Base-by-base conservation (phyloP, 2,329 filamentous ascomycete genomes). In the Monascus ruber region DNA sequence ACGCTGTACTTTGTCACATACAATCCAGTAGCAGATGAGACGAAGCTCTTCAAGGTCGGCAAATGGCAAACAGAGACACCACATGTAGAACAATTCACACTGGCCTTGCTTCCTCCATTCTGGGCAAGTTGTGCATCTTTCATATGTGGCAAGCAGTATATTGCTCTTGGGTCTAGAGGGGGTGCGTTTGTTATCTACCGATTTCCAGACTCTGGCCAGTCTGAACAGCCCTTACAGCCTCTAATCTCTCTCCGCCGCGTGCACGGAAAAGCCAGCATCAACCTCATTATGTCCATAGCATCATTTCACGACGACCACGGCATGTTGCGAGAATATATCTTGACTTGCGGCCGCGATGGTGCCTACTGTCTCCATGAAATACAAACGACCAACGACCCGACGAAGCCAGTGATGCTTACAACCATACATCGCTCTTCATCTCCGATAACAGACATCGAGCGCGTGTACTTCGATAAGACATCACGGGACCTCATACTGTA, bases 271-370 rank as follows among this genome's bases (percentile, higher is more conserved):
- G 73, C 93, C 51, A 74, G 82, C 5, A 76, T 94, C 33, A 89
- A 83, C 2, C 71, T 72, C 31, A 74, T 94, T 27, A 45, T 44
- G 17, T 38, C 42, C 47, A 50, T 39, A 37, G 50, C 27, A 43
- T 39, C 42, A 25, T 33, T 43, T 26, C 42, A 39, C n/a, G 26
- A 43, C 8, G 35, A 39, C 5, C 31, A 45, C 10, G 47, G n/a
- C 39, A 43, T 44, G 8, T 48, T 37, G 44, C 35, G 42, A 39
- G 47, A 39, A 52, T 62, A 17, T 41, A 70, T 94, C 33, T 61
- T 89, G 9, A 81, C 81, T 0, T 85, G 83, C 3, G 82, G 82
- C 31, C 76, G 87, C 39, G 83, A 94, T 56, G 85, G 86, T 2
- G 77, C 71, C 36, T 87, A 82, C 49, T 76, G 81, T 31, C 76